Evolutionary conservation across 805 yeast genomes (phyloP).

Genomic region (Blastobotrys attinorum): DNA sequence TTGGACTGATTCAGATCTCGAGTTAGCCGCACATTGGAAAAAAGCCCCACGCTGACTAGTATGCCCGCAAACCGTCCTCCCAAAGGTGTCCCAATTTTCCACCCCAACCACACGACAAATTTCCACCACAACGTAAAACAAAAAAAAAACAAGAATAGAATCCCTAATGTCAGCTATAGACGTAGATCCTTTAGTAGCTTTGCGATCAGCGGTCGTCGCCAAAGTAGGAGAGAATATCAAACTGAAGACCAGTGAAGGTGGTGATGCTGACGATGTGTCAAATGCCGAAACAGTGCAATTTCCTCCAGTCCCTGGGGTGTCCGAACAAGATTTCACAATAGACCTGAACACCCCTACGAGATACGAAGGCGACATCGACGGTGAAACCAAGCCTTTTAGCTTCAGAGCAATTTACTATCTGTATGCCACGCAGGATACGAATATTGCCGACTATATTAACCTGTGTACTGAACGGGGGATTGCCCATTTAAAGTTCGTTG

Average conservation of each 20-base stretch:
- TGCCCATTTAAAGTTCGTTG: constrained; percentile 70
- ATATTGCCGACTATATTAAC: constrained; percentile 73
- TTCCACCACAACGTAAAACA: not conserved
- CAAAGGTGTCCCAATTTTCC: too few species aligned
- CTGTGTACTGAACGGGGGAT: constrained; percentile 59
- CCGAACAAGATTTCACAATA: constrained; percentile 14
- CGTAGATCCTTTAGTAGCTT: constrained; percentile 25
- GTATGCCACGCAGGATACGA: constrained; percentile 66
- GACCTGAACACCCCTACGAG: constrained; percentile 44
- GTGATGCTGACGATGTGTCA: constrained; percentile 29
- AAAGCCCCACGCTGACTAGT: not conserved
- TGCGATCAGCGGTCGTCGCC: constrained; percentile 27
- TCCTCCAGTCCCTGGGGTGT: constrained; percentile 18
- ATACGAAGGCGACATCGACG: constrained; percentile 30
- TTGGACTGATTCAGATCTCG: too few species aligned
- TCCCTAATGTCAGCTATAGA: too few species aligned
- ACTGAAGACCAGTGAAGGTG: too few species aligned
- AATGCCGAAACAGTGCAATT: constrained; percentile 29
- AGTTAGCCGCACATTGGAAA: not conserved
- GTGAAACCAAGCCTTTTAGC: constrained; percentile 19
- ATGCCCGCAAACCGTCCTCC: too few species aligned
- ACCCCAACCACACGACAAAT: not conserved
- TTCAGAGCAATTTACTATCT: constrained; percentile 63
- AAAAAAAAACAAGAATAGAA: too few species aligned
- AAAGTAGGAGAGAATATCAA: constrained; percentile 21